Evolutionary conservation across 2,329 filamentous ascomycete genomes (phyloP).

Genomic region (Aureobasidium sp.): DNA sequence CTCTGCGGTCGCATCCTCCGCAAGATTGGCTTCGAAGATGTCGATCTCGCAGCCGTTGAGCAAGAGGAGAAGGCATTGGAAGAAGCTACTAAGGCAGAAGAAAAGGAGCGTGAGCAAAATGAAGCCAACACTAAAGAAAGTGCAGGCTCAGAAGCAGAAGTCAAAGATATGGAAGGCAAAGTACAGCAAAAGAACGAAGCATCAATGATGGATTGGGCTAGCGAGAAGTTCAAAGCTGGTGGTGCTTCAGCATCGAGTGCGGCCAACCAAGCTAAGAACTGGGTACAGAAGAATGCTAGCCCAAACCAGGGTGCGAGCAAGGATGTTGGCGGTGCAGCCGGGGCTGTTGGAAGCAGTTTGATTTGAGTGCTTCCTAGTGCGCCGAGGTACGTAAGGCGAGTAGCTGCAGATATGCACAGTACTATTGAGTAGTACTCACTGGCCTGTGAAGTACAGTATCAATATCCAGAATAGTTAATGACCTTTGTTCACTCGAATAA

Average conservation of each 20-base stretch:
- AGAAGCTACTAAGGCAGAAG: conserved; percentile 30
- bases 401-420: too few species aligned
- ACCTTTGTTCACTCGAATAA: too few species aligned
- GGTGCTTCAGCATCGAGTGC: conserved; percentile 20
- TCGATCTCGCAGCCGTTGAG: conserved; percentile 40
- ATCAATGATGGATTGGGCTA: conserved; percentile 34
- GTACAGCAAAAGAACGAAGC: conserved; percentile 37
- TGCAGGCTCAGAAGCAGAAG: conserved; percentile 21
- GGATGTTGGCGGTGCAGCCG: background rate
- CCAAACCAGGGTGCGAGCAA: background rate
- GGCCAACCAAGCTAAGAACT: conserved; percentile 1
- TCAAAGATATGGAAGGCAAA: conserved; percentile 30
- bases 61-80: conserved; percentile 33
- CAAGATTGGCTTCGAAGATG: conserved; percentile 45
- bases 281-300: background rate
- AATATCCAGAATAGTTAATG: too few species aligned
- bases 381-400: too few species aligned
- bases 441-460: too few species aligned
- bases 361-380: background rate
- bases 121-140: conserved; percentile 15
- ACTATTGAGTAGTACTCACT: too few species aligned
- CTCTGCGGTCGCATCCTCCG: conserved; percentile 43
- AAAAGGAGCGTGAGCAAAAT: conserved; percentile 24
- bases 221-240: conserved; percentile 30
- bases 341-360: background rate